These are phyloP conservation scores for Penicillium turbatum DNA, from an alignment of 495 filamentous ascomycete species.

Conservation along the genomic window DNA sequence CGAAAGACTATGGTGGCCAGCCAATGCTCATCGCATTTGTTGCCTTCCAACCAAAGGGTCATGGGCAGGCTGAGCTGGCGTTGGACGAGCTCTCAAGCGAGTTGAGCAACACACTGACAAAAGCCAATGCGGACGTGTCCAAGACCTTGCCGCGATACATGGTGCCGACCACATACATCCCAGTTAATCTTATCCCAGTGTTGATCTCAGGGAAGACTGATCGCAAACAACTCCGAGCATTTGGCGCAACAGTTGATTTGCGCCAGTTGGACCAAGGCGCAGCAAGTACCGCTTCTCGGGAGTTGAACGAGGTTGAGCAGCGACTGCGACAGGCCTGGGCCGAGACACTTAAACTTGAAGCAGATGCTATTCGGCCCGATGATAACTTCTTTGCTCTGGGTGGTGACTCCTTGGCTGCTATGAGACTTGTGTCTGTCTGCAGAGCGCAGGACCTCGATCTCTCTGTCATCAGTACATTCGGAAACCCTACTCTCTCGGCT, in stretches of 20 bases:
- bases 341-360: conserved; percentile 34
- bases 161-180: conserved; percentile 44
- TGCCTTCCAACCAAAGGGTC: conserved; percentile 23
- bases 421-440: conserved; percentile 43
- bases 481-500: conserved; percentile 43
- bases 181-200: conserved; percentile 35
- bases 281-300: conserved; percentile 12
- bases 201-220: conserved; percentile 45
- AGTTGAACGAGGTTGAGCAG: conserved; percentile 35
- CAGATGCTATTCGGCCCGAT: conserved; percentile 27
- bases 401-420: conserved; percentile 60
- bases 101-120: conserved; percentile 17
- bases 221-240: conserved; percentile 34
- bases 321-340: conserved; percentile 42
- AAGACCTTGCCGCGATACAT: conserved; percentile 42
- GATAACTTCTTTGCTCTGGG: conserved; percentile 58
- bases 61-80: conserved; percentile 16
- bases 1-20: conserved; percentile 29
- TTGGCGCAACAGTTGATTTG: conserved; percentile 31
- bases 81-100: conserved; percentile 18
- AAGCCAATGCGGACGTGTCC: conserved; percentile 24
- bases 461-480: conserved; percentile 41
- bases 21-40: conserved; percentile 38
- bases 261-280: conserved; percentile 26
- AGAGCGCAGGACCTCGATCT: conserved; percentile 32